Evolutionary conservation across 116 monocot species (phyloP).

Genomic region (Trichopus zeylanicus): DNA sequence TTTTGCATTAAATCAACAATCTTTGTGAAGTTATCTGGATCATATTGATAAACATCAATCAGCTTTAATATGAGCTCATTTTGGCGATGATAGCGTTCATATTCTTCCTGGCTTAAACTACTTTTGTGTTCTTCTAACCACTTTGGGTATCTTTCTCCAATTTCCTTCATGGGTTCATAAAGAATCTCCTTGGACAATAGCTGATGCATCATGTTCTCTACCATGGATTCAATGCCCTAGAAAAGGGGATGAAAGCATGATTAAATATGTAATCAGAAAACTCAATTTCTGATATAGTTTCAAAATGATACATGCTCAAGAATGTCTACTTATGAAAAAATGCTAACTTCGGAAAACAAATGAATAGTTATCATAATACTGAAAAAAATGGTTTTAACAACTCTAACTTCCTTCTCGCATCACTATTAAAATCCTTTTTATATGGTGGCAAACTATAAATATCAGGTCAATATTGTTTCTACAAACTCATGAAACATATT

Average conservation of each 20-base stretch:
- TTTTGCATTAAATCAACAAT: slow-evolving; percentile 95
- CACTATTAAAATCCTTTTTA: no score
- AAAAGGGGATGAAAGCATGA: background rate
- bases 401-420: no score
- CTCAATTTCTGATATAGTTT: background rate
- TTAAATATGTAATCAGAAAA: background rate
- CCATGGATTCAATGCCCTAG: slow-evolving; percentile 89
- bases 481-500: no score
- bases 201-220: slow-evolving; percentile 95
- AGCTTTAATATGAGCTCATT: slow-evolving; percentile 64
- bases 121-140: slow-evolving; percentile 83
- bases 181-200: slow-evolving; percentile 92
- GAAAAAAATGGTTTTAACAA: no score
- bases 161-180: slow-evolving; percentile 97
- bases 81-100: slow-evolving; percentile 61
- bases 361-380: no score
- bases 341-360: no score
- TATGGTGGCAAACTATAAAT: no score
- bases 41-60: slow-evolving; percentile 83
- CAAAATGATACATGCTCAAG: background rate
- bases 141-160: slow-evolving; percentile 83
- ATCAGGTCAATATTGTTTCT: no score
- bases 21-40: slow-evolving; percentile 69
- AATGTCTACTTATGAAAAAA: no score
- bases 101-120: slow-evolving; percentile 52